A percentile compares a stretch with the other conserved stretches of the same genome.
Evolutionary conservation across 2,329 filamentous ascomycete species (phyloP).

Genomic region (Penicillium sp.): DNA sequence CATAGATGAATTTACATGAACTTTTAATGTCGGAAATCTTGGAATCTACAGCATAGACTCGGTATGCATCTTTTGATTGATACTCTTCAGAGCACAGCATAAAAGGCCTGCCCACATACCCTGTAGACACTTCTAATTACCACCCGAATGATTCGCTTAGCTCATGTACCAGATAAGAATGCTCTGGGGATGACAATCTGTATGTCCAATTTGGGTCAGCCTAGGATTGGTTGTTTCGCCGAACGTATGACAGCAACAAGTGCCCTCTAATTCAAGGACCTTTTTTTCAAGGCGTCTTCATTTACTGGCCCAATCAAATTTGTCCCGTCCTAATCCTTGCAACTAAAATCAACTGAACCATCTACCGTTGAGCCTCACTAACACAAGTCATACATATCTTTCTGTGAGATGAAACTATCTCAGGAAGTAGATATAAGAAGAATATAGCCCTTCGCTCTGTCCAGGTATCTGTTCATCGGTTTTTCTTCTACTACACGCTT

Average conservation of each 20-base stretch:
- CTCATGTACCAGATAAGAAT: too few species aligned
- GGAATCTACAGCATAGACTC: neutral
- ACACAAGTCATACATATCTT: neutral
- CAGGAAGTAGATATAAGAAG: neutral
- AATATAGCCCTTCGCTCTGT: neutral
- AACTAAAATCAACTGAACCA: neutral
- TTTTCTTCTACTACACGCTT: neutral
- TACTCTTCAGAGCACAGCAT: neutral
- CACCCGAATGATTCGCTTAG: neutral
- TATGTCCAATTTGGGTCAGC: neutral
- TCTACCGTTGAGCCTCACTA: neutral
- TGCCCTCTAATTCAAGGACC: neutral
- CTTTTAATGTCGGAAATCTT: conserved; percentile 31
- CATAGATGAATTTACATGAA: conserved; percentile 43
- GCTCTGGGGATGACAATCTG: neutral
- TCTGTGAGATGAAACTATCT: neutral
- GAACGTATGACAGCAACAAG: neutral
- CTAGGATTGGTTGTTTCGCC: neutral
- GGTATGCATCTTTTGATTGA: neutral
- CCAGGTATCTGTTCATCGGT: too few species aligned
- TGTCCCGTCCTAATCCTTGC: too few species aligned
- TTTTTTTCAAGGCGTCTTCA: too few species aligned
- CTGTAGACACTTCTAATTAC: neutral
- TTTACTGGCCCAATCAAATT: too few species aligned
- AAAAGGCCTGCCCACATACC: neutral